Evolutionary conservation across 495 filamentous ascomycete genomes (phyloP).

Genomic region (Rhizodiscina lignyota): DNA sequence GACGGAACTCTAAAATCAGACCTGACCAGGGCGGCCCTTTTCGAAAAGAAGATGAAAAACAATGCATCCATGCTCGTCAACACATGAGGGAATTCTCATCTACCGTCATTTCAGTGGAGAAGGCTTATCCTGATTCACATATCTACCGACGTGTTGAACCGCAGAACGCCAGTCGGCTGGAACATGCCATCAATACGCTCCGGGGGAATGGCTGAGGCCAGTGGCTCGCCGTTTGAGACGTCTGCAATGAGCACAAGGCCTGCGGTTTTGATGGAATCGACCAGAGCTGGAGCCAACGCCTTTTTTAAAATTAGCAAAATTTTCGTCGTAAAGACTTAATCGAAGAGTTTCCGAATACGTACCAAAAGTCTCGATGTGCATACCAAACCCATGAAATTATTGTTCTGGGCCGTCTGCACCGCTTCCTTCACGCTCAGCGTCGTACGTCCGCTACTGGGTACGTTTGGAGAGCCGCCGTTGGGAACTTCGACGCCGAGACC

Average conservation of each 20-base stretch:
- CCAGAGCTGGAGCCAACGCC: slow-evolving; percentile 83
- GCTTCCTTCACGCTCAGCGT: slow-evolving; percentile 85
- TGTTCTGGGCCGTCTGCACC: slow-evolving; percentile 80
- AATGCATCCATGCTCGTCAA: too few species aligned
- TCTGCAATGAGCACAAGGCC: slow-evolving; percentile 89
- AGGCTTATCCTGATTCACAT: too few species aligned
- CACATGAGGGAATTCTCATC: too few species aligned
- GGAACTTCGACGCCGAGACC: slow-evolving; percentile 41
- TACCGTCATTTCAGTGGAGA: too few species aligned
- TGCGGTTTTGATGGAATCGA: slow-evolving; percentile 84
- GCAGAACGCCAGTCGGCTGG: slow-evolving; percentile 67
- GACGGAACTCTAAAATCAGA: too few species aligned
- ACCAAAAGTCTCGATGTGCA: slow-evolving; percentile 76
- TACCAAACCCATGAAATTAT: slow-evolving; percentile 96
- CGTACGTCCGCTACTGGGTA: slow-evolving; percentile 46
- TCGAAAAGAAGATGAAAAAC: too few species aligned
- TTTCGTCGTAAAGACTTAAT: not conserved
- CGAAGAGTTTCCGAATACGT: too few species aligned
- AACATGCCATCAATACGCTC: slow-evolving; percentile 81
- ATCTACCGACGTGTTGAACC: slow-evolving; percentile 89
- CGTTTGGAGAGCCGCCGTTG: too few species aligned
- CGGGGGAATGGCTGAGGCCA: too few species aligned
- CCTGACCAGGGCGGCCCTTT: too few species aligned
- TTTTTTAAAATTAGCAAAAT: slow-evolving; percentile 18
- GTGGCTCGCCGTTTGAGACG: too few species aligned